phyloP scores from a whole-genome alignment of 345 rosid species.

The Brassica cretica region DNA sequence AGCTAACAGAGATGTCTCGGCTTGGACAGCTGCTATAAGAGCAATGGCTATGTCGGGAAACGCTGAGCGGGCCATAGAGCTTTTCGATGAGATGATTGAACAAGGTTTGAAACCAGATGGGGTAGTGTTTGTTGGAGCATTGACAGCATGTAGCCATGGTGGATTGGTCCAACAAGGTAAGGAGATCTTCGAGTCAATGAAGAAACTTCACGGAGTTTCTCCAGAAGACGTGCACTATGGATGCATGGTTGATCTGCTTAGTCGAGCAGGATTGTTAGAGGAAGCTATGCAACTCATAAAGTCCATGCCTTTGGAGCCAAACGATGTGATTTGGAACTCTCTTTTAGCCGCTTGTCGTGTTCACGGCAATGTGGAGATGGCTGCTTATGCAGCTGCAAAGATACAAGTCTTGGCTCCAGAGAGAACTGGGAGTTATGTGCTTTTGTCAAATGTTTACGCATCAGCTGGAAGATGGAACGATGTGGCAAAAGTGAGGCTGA shows the following conservation, averaged over 20 bases:
- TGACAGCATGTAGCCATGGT: constrained; percentile 66
- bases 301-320: constrained; percentile 59
- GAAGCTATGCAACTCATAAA: constrained; percentile 58
- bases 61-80: constrained; percentile 48
- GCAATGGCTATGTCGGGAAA: constrained; percentile 63
- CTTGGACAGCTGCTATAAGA: constrained; percentile 75
- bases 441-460: constrained; percentile 61
- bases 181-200: constrained; percentile 57
- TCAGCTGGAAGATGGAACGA: constrained; percentile 62
- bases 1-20: constrained; percentile 58
- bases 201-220: constrained; percentile 45
- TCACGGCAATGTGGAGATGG: constrained; percentile 52
- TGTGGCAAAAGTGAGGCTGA: constrained; percentile 56
- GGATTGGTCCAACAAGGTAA: constrained; percentile 62
- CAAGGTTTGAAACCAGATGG: constrained; percentile 60
- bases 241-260: constrained; percentile 71
- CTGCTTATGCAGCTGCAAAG: constrained; percentile 54
- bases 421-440: constrained; percentile 52
- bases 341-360: constrained; percentile 62
- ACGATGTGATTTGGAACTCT: constrained; percentile 69
- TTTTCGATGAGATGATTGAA: constrained; percentile 52
- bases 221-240: constrained; percentile 66
- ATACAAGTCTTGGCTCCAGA: constrained; percentile 42
- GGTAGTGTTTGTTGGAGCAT: constrained; percentile 49
- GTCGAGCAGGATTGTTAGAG: constrained; percentile 59